These are phyloP conservation scores for Phycomyces blakesleeanus DNA, from an alignment of 192 early-diverging fungal species.

Conservation along the genomic window DNA sequence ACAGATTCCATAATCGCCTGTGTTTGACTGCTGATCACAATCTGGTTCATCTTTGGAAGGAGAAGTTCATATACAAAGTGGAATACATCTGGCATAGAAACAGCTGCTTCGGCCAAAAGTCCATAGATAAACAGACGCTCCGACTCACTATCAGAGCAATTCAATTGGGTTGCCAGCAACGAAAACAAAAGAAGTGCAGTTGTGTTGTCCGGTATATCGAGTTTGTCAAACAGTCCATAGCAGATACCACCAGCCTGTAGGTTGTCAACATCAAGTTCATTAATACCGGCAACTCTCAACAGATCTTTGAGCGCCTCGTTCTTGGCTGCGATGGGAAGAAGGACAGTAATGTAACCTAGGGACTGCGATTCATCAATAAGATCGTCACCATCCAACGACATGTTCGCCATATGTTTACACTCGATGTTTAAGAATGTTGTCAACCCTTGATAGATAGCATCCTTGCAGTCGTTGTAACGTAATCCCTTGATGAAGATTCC, in stretches of 20 bases:
- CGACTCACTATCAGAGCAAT: slow-evolving; percentile 65
- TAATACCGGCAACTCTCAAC: slow-evolving; percentile 44
- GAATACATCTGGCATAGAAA: slow-evolving; percentile 69
- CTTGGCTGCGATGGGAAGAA: slow-evolving; percentile 67
- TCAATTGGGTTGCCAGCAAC: slow-evolving; percentile 66
- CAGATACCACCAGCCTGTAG: slow-evolving; percentile 45
- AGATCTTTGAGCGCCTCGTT: slow-evolving; percentile 57
- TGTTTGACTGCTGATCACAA: slow-evolving; percentile 60
- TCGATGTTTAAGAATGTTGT: slow-evolving; percentile 66
- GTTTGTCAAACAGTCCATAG: slow-evolving; percentile 58
- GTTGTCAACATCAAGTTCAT: slow-evolving; percentile 39
- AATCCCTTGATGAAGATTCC: slow-evolving; percentile 80
- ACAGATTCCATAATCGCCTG: slow-evolving; percentile 62
- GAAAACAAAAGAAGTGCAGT: slow-evolving; percentile 60
- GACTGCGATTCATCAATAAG: slow-evolving; percentile 40
- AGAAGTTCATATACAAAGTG: slow-evolving; percentile 66
- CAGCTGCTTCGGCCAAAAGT: slow-evolving; percentile 71
- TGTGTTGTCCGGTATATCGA: slow-evolving; percentile 61
- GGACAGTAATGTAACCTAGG: slow-evolving; percentile 74
- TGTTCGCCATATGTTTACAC: slow-evolving; percentile 39
- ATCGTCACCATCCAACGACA: slow-evolving; percentile 20
- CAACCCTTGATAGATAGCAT: slow-evolving; percentile 61
- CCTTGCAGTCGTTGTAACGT: slow-evolving; percentile 67
- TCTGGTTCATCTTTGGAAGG: slow-evolving; percentile 67
- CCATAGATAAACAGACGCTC: slow-evolving; percentile 73